Evolutionary conservation across 495 filamentous ascomycete species (phyloP).

Genomic region (Chaetomium fimeti): DNA sequence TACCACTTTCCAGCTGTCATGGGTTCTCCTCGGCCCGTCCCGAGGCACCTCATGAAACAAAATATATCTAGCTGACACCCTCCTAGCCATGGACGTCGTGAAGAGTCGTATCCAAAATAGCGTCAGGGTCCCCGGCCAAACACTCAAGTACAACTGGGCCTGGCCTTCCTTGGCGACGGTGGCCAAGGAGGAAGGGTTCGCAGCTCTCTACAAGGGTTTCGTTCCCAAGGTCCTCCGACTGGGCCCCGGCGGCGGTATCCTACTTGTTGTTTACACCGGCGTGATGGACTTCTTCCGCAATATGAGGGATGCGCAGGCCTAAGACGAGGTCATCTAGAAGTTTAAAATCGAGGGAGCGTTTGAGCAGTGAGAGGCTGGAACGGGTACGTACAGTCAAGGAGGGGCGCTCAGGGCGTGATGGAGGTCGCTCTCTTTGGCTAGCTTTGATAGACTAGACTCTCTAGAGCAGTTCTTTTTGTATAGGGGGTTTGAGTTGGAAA

Average conservation of each 20-base stretch:
- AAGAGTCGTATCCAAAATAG: slow-evolving; percentile 97
- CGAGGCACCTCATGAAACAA: neutral
- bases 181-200: slow-evolving; percentile 89
- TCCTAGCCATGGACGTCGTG: slow-evolving; percentile 79
- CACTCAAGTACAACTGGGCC: slow-evolving; percentile 98
- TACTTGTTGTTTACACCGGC: slow-evolving; percentile 87
- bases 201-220: slow-evolving; percentile 95
- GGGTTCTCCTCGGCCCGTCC: neutral
- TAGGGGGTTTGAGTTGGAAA: neutral
- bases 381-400: neutral
- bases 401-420: neutral
- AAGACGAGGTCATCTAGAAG: neutral
- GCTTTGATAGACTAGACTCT: neutral
- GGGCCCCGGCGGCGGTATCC: slow-evolving; percentile 60
- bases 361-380: too few relatives aligned
- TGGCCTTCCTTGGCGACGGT: slow-evolving; percentile 81
- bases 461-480: neutral
- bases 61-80: neutral
- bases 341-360: too few relatives aligned
- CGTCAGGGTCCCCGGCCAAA: slow-evolving; percentile 69
- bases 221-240: slow-evolving; percentile 74
- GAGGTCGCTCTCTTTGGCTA: neutral
- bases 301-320: slow-evolving; percentile 30
- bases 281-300: slow-evolving; percentile 85
- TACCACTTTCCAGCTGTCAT: neutral